These are phyloP conservation scores for Pleurotus tuber-regium DNA, from an alignment of 768 basidiomycete species.

Conservation along the genomic window DNA sequence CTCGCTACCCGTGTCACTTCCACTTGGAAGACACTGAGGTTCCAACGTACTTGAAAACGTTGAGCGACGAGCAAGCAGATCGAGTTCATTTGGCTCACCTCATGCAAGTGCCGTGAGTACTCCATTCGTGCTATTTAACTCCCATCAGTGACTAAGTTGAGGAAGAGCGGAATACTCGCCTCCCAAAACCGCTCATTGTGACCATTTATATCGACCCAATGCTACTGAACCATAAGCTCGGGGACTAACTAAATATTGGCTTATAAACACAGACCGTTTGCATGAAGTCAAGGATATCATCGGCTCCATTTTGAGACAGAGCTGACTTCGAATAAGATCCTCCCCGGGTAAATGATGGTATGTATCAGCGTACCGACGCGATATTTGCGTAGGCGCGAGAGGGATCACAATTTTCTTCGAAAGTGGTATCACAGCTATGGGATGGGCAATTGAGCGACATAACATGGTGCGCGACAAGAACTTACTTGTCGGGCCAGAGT, in stretches of 20 bases:
- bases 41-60: conserved; percentile 50
- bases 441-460: background rate
- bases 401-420: conserved; percentile 41
- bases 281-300: conserved; percentile 61
- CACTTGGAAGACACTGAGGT: conserved; percentile 52
- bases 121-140: conserved; percentile 61
- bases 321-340: conserved; percentile 29
- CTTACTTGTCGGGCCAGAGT: conserved; percentile 53
- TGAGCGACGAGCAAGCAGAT: background rate
- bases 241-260: background rate
- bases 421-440: conserved; percentile 47
- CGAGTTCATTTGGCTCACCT: conserved; percentile 25
- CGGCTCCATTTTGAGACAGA: conserved; percentile 56
- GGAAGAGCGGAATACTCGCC: conserved; percentile 31
- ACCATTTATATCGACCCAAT: conserved; percentile 63
- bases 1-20: conserved; percentile 56
- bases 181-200: conserved; percentile 67
- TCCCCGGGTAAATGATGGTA: no score
- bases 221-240: conserved; percentile 25
- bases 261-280: conserved; percentile 25
- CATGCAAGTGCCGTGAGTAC: conserved; percentile 61
- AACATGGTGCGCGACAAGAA: background rate
- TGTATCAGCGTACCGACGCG: conserved; percentile 23
- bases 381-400: conserved; percentile 47
- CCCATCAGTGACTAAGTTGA: conserved; percentile 8